Evolutionary conservation across 1,284 basidiomycete genomes (phyloP).

Genomic region (Trichosporon sp.): DNA sequence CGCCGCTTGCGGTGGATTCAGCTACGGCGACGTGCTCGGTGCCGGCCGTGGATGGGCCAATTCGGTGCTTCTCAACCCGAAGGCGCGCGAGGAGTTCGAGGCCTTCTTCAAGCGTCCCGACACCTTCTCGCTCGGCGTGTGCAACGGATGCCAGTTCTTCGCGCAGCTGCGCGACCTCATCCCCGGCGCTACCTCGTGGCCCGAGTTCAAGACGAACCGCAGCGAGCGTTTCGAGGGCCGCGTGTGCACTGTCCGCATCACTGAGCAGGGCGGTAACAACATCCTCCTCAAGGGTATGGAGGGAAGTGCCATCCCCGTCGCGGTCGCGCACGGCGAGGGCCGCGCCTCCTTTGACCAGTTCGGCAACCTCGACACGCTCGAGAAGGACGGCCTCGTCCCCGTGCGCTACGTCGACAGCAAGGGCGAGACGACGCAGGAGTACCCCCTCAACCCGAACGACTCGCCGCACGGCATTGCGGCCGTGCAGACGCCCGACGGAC

Average conservation of each 20-base stretch:
- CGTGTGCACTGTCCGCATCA: constrained; percentile 77
- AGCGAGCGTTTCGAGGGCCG: constrained; percentile 91
- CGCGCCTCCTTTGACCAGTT: constrained; percentile 69
- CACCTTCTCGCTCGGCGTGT: constrained; percentile 91
- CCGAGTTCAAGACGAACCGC: constrained; percentile 84
- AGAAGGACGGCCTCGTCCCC: constrained; percentile 64
- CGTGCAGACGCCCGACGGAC: constrained; percentile 79
- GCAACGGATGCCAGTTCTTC: constrained; percentile 98
- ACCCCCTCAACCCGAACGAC: constrained; percentile 96
- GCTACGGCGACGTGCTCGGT: constrained; percentile 96
- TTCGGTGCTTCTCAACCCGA: constrained; percentile 79
- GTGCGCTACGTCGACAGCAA: constrained; percentile 75
- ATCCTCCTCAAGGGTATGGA: constrained; percentile 89
- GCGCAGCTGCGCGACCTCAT: constrained; percentile 83
- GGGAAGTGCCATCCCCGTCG: constrained; percentile 83
- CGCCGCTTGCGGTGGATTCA: constrained; percentile 97
- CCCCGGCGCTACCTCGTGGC: constrained; percentile 84
- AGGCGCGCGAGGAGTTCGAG: constrained; percentile 73
- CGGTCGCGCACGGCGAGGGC: constrained; percentile 96
- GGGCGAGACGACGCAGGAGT: constrained; percentile 69
- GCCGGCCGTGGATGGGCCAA: constrained; percentile 98
- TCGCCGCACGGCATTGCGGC: constrained; percentile 84
- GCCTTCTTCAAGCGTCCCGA: constrained; percentile 77
- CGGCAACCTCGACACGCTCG: constrained; percentile 58
- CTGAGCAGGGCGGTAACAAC: constrained; percentile 60